These are phyloP conservation scores for Acacia crassicarpa DNA, from an alignment of 306 rosid species.

Conservation along the genomic window DNA sequence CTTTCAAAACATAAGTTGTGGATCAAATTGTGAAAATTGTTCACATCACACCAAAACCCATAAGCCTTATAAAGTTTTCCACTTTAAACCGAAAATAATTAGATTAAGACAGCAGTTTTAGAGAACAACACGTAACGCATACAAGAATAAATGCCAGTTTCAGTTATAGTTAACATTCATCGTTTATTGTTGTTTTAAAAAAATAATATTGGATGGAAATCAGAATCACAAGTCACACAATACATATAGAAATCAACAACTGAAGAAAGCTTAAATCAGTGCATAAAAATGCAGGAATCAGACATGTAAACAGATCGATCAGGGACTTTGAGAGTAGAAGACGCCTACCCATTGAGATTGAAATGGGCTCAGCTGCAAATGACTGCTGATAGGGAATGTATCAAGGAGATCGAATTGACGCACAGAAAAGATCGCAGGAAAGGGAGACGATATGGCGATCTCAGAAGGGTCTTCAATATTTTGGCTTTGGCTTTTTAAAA, in stretches of 20 bases:
- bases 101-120: neutral
- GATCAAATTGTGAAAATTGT: slow-evolving; percentile 28
- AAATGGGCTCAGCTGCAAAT: slow-evolving; percentile 28
- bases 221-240: neutral
- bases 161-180: slow-evolving; percentile 10
- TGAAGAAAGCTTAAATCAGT: neutral
- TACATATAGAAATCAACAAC: slow-evolving; percentile 27
- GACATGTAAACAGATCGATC: slow-evolving; percentile 29
- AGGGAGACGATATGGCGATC: slow-evolving; percentile 25
- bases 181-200: neutral
- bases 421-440: neutral
- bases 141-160: neutral
- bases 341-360: slow-evolving; percentile 49
- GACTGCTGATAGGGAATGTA: slow-evolving; percentile 21
- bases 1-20: slow-evolving; percentile 20
- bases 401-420: slow-evolving; percentile 29
- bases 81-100: slow-evolving; percentile 24
- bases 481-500: slow-evolving; percentile 25
- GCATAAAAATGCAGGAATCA: slow-evolving; percentile 12
- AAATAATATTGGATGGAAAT: slow-evolving; percentile 2
- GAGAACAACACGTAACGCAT: slow-evolving; percentile 24
- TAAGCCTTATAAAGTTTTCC: slow-evolving; percentile 13
- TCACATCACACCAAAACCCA: slow-evolving; percentile 31
- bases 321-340: slow-evolving; percentile 17
- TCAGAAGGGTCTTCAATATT: slow-evolving; percentile 3